Conservation (phyloP, 257 asterid species). For the Forsythia viridissima region DNA sequence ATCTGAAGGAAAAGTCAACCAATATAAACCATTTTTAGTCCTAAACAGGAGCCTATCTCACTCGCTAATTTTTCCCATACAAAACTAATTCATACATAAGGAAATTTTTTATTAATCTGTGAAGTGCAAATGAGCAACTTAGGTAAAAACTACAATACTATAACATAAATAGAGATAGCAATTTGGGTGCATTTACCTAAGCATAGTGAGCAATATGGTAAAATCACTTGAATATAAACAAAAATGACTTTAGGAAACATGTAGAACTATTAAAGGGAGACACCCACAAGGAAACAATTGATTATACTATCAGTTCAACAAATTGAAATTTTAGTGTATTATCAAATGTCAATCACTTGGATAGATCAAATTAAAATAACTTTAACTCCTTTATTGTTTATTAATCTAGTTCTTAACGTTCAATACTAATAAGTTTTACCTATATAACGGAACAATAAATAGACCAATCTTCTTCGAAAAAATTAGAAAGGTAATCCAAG, state of each 20-base stretch:
- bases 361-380: conserved; percentile 1
- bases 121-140: not conserved
- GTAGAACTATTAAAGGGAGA: not conserved
- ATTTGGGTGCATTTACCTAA: not conserved
- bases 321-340: not conserved
- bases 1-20: conserved; percentile 55
- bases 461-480: not conserved
- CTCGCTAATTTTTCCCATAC: not conserved
- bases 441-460: not conserved
- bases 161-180: not conserved
- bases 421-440: not conserved
- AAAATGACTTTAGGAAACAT: not conserved
- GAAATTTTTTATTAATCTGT: not conserved
- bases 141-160: no score
- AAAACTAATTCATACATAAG: conserved; percentile 3
- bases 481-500: not conserved
- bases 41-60: conserved; percentile 1
- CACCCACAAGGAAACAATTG: not conserved
- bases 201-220: not conserved
- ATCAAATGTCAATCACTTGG: not conserved
- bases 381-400: not conserved
- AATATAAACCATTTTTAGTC: conserved; percentile 8
- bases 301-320: not conserved
- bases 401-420: not conserved
- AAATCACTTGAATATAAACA: no score